Base-by-base conservation (phyloP, 805 yeast species). In the Candida tallmaniae region DNA sequence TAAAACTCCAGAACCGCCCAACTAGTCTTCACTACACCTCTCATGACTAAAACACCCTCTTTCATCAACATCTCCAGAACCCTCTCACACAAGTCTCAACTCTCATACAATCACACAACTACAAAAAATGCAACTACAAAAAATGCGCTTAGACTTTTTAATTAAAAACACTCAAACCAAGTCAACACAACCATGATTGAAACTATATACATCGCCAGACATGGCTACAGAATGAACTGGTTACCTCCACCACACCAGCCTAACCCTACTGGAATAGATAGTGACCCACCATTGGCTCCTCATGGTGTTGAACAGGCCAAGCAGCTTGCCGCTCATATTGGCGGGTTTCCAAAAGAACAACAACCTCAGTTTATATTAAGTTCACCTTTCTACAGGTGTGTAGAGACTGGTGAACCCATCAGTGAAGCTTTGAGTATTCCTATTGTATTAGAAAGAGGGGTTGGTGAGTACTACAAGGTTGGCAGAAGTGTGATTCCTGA, bases 191-290 rank as follows among this genome's bases (percentile, higher is more conserved):
- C 27, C 16, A n/a, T n/a, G n/a, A 46, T 83, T 7, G 67, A 73
- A 44, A 74, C 78, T 2, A 77, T 83, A 5, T 82, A 78, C 47
- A 75, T 83, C 26, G 84, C 82, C 14, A 76, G 93, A 57, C 97
- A 90, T 58, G 98, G 97, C 0, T 86, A 75, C 60, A 68, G 97
- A 39, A 78, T 95, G 32, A 88, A 89, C 52, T 87, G 96, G 96
- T 67, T 50, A 40, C 74, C 65, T 2, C 74, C 70, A 10, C 95
- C 95, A 16, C 83, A 81, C 44, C 82, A 84, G 0, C 76, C 81
- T 2, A 75, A 79, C 25, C 95, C 95, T 2, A 89, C 97, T 0
- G 96, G 96, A 0, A 79, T 89, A 13, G 89, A 82, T 40, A 80
- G 89, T 38, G 98, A 93, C 49, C 93, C 95, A 3, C 80, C 86